Evolutionary conservation across 495 filamentous ascomycete species (phyloP), one percentile per base, ranked within the genome.

Genomic region (Aspergillus baeticus): DNA sequence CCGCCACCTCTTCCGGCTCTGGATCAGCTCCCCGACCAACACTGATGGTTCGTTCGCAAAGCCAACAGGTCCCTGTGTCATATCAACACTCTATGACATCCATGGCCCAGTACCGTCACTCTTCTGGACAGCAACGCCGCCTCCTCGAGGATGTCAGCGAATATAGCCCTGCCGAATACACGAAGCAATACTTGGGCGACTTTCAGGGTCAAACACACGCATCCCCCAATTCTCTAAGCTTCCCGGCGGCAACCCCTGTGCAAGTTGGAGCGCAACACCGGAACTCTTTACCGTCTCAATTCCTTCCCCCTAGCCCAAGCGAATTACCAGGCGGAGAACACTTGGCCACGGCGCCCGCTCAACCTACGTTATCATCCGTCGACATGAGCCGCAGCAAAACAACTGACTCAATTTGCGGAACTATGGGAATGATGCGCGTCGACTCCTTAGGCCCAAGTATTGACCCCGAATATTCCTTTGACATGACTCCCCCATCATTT

Each of bases 381-480:
- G 68, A 71, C 22, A 80, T 81, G 78, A 78, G 68, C 26, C 69
- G 78, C 50, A 76, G 71, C 53, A 69, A 65, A 14, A 78, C 71
- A 7, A 70, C 73, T 41, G 76, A 76, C 44, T 74, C 74, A 23
- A 61, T 81, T 34, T 75, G 72, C 47, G 69, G 72, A 52, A 70
- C 65, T n/a, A 63, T 81, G 44, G 68, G 68, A 54, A 76, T 72
- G 67, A 69, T 81, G 61, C 64, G 69, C 54, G 70, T 79, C 48
- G 68, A 75, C 47, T 74, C 71, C 11, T 67, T 66, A 10, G 72
- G 64, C 51, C 63, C 70, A 45, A 72, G 71, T 65, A 57, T 73
- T 47, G 68, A 72, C 37, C 42, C 63, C 15, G 54, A 54, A 22
- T 66, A 65, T 45, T 59, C 71, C 20, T 68, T 76, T 52, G 54